phyloP scores from a whole-genome alignment of 2,329 filamentous ascomycete genomes.

The Simplicillium sp. region DNA sequence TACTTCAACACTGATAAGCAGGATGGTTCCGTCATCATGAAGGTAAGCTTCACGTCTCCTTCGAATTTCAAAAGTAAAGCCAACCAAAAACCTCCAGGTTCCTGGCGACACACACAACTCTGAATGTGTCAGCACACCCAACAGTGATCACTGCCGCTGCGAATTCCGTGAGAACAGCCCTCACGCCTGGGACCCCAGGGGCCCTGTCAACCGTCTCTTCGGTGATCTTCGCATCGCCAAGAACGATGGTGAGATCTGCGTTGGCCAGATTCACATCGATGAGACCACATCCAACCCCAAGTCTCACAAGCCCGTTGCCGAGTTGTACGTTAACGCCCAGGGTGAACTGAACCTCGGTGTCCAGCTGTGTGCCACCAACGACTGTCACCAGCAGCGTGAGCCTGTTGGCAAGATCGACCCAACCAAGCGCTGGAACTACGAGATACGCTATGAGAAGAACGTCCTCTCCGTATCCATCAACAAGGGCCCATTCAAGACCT shows the following conservation, averaged over 20 bases:
- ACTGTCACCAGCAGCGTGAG: constrained; percentile 19
- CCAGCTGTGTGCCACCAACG: constrained; percentile 18
- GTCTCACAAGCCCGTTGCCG: constrained; percentile 25
- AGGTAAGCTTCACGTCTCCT: no score
- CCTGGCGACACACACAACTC: constrained; percentile 20
- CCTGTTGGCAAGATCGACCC: constrained; percentile 20
- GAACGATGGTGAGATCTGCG: constrained; percentile 23
- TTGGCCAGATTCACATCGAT: constrained; percentile 29
- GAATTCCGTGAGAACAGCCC: constrained; percentile 28
- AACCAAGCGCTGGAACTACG: constrained; percentile 23
- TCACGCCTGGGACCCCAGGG: constrained; percentile 20
- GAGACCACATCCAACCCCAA: constrained; percentile 15
- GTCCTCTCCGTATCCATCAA: constrained; percentile 21
- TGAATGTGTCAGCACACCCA: constrained; percentile 26
- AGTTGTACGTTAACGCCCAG: constrained; percentile 25
- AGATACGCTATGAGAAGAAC: constrained; percentile 23
- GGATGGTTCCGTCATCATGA: constrained; percentile 26
- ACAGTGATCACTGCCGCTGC: constrained; percentile 30
- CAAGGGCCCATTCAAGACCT: constrained; percentile 12
- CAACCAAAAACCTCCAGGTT: no score
- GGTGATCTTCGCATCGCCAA: constrained; percentile 21
- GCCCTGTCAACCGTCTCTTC: constrained; percentile 20
- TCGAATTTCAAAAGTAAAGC: no score
- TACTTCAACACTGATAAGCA: constrained; percentile 24
- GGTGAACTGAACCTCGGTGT: constrained; percentile 27